These are phyloP conservation scores for Aspergillus jensenii DNA, from an alignment of 2,329 filamentous ascomycete genomes.

Conservation along the genomic window DNA sequence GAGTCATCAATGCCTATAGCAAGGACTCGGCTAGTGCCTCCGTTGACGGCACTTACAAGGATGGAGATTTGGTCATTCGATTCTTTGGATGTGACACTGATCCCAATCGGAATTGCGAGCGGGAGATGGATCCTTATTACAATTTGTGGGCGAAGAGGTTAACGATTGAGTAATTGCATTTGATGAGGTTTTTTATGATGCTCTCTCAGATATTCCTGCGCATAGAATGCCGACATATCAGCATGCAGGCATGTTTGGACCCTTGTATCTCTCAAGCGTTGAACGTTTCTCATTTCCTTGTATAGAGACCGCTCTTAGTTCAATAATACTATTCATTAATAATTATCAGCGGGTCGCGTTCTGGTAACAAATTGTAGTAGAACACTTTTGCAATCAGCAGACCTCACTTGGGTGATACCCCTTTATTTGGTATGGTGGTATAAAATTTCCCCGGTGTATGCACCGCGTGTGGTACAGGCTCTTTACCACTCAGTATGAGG, in stretches of 20 bases:
- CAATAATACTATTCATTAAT: neutral
- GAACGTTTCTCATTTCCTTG: slow-evolving; percentile 1
- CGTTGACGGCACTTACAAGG: slow-evolving; percentile 66
- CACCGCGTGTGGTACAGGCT: neutral
- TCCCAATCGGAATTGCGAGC: slow-evolving; percentile 63
- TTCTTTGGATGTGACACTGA: slow-evolving; percentile 70
- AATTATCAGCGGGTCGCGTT: neutral
- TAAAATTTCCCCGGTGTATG: neutral
- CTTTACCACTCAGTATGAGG: neutral
- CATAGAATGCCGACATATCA: neutral
- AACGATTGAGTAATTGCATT: slow-evolving; percentile 19
- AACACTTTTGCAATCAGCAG: neutral
- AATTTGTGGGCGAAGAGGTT: slow-evolving; percentile 40
- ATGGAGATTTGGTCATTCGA: slow-evolving; percentile 81
- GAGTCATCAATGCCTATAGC: slow-evolving; percentile 76
- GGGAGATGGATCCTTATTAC: slow-evolving; percentile 63
- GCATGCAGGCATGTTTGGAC: neutral
- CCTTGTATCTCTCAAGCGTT: neutral
- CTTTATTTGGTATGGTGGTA: neutral
- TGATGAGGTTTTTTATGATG: neutral
- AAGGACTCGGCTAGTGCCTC: slow-evolving; percentile 38
- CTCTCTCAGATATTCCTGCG: too few relatives aligned
- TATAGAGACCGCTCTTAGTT: slow-evolving; percentile 14
- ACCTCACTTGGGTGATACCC: neutral
- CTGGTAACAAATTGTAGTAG: neutral